These are phyloP conservation scores for Clavispora carvajalis DNA, from an alignment of 805 yeast species.

Conservation along the genomic window DNA sequence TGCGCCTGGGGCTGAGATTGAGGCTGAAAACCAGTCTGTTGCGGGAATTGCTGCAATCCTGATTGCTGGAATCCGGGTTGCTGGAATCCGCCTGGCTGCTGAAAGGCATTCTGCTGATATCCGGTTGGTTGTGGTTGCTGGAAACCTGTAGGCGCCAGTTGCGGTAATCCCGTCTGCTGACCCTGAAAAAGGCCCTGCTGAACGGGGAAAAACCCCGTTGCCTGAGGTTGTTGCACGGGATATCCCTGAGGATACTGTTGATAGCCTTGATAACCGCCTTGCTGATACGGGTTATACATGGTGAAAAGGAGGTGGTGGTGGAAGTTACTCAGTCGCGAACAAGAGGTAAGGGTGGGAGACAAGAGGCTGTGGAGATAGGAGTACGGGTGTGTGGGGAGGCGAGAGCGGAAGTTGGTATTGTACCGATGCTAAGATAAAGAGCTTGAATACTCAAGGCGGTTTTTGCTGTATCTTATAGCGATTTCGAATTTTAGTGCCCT, in stretches of 20 bases:
- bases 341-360: not conserved
- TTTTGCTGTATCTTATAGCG: not conserved
- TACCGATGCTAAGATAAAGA: too few species aligned
- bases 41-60: conserved; percentile 21
- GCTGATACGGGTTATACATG: conserved; percentile 40
- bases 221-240: conserved; percentile 21
- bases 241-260: conserved; percentile 20
- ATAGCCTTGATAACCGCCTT: conserved; percentile 23
- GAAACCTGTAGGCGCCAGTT: conserved; percentile 38
- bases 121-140: conserved; percentile 27
- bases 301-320: conserved; percentile 1
- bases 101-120: conserved; percentile 6
- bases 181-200: conserved; percentile 17
- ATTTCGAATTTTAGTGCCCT: not conserved
- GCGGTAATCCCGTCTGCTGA: conserved; percentile 17
- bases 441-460: too few species aligned
- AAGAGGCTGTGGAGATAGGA: not conserved
- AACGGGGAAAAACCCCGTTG: conserved; percentile 22
- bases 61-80: conserved; percentile 18
- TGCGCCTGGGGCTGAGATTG: conserved; percentile 3
- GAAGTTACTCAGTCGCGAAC: not conserved
- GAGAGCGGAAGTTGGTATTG: too few species aligned
- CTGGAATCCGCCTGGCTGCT: not conserved
- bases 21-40: conserved; percentile 19
- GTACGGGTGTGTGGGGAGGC: not conserved